These are phyloP conservation scores for Cladorrhinum sp. DNA, from an alignment of 2,329 filamentous ascomycete species.

Conservation along the genomic window DNA sequence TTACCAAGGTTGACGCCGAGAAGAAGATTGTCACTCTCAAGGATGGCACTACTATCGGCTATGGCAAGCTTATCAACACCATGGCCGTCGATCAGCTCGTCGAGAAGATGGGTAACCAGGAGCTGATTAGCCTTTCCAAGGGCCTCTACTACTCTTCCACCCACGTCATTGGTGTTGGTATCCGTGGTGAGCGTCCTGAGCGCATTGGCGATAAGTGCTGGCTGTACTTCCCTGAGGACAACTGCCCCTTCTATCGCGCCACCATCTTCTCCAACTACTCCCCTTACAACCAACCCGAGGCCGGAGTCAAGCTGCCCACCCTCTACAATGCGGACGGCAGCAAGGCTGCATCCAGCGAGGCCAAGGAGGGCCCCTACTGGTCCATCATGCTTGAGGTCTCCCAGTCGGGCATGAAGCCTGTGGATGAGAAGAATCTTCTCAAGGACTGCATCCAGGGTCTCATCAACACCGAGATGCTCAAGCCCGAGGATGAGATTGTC, in stretches of 20 bases:
- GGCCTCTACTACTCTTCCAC: slow-evolving; percentile 95
- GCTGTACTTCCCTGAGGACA: slow-evolving; percentile 98
- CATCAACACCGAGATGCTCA: slow-evolving; percentile 96
- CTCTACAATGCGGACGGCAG: slow-evolving; percentile 81
- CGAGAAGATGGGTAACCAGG: slow-evolving; percentile 81
- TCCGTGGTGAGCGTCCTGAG: slow-evolving; percentile 87
- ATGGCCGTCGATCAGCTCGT: slow-evolving; percentile 92
- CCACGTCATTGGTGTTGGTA: slow-evolving; percentile 93
- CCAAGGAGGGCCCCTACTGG: slow-evolving; percentile 94
- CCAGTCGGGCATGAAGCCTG: slow-evolving; percentile 91
- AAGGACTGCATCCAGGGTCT: slow-evolving; percentile 92
- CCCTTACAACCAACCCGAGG: slow-evolving; percentile 90
- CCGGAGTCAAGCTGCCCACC: slow-evolving; percentile 80
- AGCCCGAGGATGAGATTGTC: slow-evolving; percentile 87
- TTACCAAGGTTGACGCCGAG: slow-evolving; percentile 81
- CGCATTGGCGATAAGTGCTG: slow-evolving; percentile 99
- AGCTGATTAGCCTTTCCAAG: slow-evolving; percentile 80
- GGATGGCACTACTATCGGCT: slow-evolving; percentile 84
- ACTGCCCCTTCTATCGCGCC: slow-evolving; percentile 98
- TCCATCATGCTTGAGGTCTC: slow-evolving; percentile 99
- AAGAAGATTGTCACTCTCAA: slow-evolving; percentile 78
- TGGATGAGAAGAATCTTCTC: slow-evolving; percentile 80
- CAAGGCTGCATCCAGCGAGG: slow-evolving; percentile 67
- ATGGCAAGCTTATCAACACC: slow-evolving; percentile 90
- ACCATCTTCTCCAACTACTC: slow-evolving; percentile 99